Conservation (phyloP, 495 filamentous ascomycete genomes). For the Talaromyces borbonicus region DNA sequence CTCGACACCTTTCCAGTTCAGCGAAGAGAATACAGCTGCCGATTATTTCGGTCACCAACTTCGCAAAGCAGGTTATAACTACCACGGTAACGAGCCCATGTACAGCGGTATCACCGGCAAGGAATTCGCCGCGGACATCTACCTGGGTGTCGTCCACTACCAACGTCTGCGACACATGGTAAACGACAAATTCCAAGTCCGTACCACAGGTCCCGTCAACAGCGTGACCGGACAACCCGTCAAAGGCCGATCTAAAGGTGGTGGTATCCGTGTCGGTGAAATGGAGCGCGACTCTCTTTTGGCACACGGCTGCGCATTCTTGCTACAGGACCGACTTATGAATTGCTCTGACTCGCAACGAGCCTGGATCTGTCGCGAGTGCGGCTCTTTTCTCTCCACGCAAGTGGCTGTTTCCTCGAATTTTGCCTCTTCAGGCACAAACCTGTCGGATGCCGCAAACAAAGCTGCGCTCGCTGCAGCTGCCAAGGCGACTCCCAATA, state of each 20-base stretch:
- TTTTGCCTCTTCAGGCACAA: constrained; percentile 13
- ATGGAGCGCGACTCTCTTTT: constrained; percentile 96
- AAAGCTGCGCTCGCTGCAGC: constrained; percentile 24
- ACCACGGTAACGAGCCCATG: constrained; percentile 96
- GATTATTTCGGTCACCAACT: constrained; percentile 97
- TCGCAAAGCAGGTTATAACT: constrained; percentile 90
- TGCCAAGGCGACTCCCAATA: constrained; percentile 22
- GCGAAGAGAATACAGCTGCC: constrained; percentile 80
- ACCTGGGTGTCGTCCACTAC: constrained; percentile 94
- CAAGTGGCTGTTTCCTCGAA: constrained; percentile 53
- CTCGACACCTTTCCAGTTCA: constrained; percentile 87
- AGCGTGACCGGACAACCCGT: constrained; percentile 88
- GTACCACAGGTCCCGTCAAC: constrained; percentile 87
- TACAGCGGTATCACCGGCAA: constrained; percentile 93
- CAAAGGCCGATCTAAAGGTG: constrained; percentile 90
- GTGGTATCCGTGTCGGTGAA: constrained; percentile 96
- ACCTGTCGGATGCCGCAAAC: constrained; percentile 18
- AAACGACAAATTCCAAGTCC: constrained; percentile 98
- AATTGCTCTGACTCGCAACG: constrained; percentile 90
- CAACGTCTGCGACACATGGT: constrained; percentile 98
- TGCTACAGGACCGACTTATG: constrained; percentile 89
- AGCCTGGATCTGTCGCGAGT: constrained; percentile 78
- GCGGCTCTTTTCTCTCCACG: constrained; percentile 79
- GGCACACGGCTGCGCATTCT: constrained; percentile 88
- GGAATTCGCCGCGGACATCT: constrained; percentile 91